Conservation (phyloP, 2,329 filamentous ascomycete species). For the Parastagonospora nodorum region DNA sequence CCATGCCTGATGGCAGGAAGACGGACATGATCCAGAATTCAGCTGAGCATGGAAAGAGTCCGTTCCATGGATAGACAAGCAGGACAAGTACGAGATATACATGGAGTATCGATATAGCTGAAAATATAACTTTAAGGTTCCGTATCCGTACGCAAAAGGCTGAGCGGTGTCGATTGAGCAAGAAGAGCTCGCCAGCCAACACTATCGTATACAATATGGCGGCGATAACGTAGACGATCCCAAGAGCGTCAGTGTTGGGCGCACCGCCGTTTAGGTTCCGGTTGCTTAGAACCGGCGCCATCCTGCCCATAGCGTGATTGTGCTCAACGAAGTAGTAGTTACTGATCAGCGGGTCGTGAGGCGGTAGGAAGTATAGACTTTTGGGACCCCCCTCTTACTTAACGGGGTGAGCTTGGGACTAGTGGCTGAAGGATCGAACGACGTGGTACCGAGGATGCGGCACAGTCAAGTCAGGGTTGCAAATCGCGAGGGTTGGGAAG, state of each 20-base stretch:
- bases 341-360: not conserved
- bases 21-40: conserved; percentile 49
- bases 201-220: conserved; percentile 42
- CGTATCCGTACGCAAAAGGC: conserved; percentile 42
- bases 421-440: conserved; percentile 24
- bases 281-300: conserved; percentile 35
- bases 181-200: conserved; percentile 34
- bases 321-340: conserved; percentile 13
- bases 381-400: conserved; percentile 31
- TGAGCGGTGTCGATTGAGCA: conserved; percentile 35
- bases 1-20: conserved; percentile 46
- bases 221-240: conserved; percentile 38
- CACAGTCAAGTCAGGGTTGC: conserved; percentile 32
- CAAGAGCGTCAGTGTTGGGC: conserved; percentile 39
- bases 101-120: conserved; percentile 42
- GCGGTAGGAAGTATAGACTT: conserved; percentile 10
- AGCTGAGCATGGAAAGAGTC: conserved; percentile 41
- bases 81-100: conserved; percentile 44
- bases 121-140: conserved; percentile 40
- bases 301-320: conserved; percentile 32
- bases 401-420: conserved; percentile 29
- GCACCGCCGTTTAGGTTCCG: conserved; percentile 36
- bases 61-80: conserved; percentile 45
- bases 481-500: conserved; percentile 33
- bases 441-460: conserved; percentile 27